phyloP scores from a whole-genome alignment of 164 flowering plant species.

The Taxillus chinensis region DNA sequence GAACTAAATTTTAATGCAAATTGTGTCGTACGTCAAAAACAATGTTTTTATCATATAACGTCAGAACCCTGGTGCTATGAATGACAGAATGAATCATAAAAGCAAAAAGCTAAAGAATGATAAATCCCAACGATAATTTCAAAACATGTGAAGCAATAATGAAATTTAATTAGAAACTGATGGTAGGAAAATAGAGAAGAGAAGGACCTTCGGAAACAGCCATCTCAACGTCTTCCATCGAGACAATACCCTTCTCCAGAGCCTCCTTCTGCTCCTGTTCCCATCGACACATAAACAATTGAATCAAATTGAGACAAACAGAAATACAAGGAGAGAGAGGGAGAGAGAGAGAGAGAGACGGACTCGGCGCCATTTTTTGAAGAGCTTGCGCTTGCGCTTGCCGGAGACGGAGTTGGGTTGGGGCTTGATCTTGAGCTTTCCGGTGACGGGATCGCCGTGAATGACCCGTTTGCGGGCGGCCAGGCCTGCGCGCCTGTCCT shows the following conservation, averaged over 20 bases:
- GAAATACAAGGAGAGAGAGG: neutral
- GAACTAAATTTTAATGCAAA: no score
- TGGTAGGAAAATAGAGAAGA: neutral
- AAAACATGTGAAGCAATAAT: no score
- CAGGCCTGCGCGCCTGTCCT: constrained; percentile 38
- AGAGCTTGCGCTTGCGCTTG: constrained; percentile 81
- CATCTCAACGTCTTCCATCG: constrained; percentile 78
- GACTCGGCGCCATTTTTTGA: constrained; percentile 80
- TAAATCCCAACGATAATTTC: no score
- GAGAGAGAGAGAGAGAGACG: neutral
- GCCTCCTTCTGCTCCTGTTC: constrained; percentile 80
- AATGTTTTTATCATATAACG: no score
- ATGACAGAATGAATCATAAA: no score
- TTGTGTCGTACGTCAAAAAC: no score
- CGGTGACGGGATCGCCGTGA: constrained; percentile 68
- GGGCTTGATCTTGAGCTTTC: constrained; percentile 52
- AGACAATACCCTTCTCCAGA: constrained; percentile 44
- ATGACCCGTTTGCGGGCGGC: constrained; percentile 43
- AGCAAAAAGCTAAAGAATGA: no score
- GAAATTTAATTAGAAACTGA: neutral
- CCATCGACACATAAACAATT: neutral
- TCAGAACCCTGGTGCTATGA: no score
- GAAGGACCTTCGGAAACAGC: constrained; percentile 53
- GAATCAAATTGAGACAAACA: neutral
- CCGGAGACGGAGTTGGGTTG: constrained; percentile 57